Conservation (phyloP, 805 yeast genomes). For the Jamesozyma lodderae region DNA sequence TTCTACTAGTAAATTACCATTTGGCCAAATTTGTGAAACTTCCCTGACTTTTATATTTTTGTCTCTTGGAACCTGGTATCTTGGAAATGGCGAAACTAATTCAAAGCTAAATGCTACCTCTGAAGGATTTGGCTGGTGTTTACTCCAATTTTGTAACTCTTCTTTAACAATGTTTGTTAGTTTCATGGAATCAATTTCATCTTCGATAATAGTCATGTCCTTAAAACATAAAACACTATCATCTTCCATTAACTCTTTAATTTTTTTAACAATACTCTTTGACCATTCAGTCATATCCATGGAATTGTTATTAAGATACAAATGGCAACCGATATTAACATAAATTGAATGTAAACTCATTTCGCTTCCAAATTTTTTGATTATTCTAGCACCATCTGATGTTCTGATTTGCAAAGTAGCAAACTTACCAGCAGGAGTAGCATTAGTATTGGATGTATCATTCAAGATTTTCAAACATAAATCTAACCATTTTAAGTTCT, state of each 20-base stretch:
- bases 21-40: slow-evolving; percentile 53
- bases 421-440: neutral
- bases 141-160: slow-evolving; percentile 12
- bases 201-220: slow-evolving; percentile 6
- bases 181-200: slow-evolving; percentile 7
- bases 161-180: slow-evolving; percentile 7
- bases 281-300: slow-evolving; percentile 58
- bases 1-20: slow-evolving; percentile 55
- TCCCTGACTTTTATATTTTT: slow-evolving; percentile 30
- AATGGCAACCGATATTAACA: slow-evolving; percentile 19
- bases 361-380: slow-evolving; percentile 17
- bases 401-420: slow-evolving; percentile 29
- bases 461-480: slow-evolving; percentile 8
- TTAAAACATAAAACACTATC: slow-evolving; percentile 17
- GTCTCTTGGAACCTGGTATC: slow-evolving; percentile 37
- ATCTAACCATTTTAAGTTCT: slow-evolving; percentile 19
- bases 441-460: neutral
- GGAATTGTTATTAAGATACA: slow-evolving; percentile 33
- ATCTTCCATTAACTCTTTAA: slow-evolving; percentile 10
- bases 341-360: slow-evolving; percentile 19
- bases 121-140: neutral
- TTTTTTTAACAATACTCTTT: slow-evolving; percentile 39
- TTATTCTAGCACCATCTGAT: slow-evolving; percentile 23
- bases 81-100: slow-evolving; percentile 55
- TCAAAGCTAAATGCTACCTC: slow-evolving; percentile 40